Evolutionary conservation across 148 eudicot genomes (phyloP).

Genomic region (Rhododendron henanense): DNA sequence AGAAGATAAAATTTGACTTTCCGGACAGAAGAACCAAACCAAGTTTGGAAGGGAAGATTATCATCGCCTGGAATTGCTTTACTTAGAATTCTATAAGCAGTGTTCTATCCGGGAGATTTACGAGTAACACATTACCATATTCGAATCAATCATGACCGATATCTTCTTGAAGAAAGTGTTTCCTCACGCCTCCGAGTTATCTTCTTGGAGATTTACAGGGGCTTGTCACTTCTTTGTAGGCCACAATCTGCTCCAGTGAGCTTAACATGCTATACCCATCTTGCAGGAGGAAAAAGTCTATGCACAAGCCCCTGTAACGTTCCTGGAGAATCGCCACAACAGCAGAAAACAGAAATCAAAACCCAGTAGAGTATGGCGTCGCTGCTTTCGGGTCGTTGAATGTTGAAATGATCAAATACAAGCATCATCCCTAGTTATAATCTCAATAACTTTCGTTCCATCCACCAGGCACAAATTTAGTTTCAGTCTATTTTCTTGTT

Average conservation of each 20-base stretch:
- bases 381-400: neutral
- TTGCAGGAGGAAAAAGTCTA: slow-evolving; percentile 10
- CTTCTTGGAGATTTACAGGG: too few species aligned
- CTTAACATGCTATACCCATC: neutral
- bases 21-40: neutral
- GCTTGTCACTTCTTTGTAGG: neutral
- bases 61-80: neutral
- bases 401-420: neutral
- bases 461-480: neutral
- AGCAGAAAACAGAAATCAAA: slow-evolving; percentile 2
- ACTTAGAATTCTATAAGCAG: too few species aligned
- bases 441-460: neutral
- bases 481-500: neutral
- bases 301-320: neutral
- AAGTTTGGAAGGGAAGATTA: too few species aligned
- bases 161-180: neutral
- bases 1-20: neutral
- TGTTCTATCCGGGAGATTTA: neutral
- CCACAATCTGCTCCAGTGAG: neutral
- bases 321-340: neutral
- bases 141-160: neutral
- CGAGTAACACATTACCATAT: neutral
- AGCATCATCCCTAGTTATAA: neutral
- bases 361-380: slow-evolving; percentile 3
- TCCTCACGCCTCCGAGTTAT: neutral